A percentile compares a stretch with the other conserved stretches of the same genome.
phyloP scores from a whole-genome alignment of 2,329 filamentous ascomycete species.

The Diaporthe sp. region DNA sequence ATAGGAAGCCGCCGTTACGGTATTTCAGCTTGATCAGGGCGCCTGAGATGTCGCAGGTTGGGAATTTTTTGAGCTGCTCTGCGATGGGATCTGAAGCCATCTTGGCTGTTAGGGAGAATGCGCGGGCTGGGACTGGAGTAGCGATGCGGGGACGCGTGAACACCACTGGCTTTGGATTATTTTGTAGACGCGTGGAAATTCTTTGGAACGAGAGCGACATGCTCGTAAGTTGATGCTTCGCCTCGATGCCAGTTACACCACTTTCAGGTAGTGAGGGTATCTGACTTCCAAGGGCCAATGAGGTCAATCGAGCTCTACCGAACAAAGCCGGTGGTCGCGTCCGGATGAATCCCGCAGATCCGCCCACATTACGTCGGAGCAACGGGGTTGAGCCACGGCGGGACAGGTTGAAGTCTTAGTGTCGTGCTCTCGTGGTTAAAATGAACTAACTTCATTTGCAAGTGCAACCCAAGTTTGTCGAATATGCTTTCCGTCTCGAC shows the following conservation, averaged over 20 bases:
- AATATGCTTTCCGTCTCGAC: background rate
- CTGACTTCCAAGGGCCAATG: background rate
- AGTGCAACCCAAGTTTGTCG: background rate
- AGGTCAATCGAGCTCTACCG: background rate
- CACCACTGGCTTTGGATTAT: background rate
- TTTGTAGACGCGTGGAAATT: background rate
- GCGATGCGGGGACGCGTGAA: background rate
- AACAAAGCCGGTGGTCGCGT: slow-evolving; percentile 12
- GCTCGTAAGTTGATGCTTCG: background rate
- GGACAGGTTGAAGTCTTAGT: background rate
- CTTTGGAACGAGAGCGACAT: background rate
- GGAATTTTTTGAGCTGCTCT: slow-evolving; percentile 49
- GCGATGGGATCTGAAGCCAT: slow-evolving; percentile 46
- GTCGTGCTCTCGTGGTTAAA: background rate
- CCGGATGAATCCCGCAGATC: background rate
- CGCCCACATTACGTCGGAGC: background rate
- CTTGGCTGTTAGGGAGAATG: background rate
- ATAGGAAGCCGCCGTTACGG: slow-evolving; percentile 65
- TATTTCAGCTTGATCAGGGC: slow-evolving; percentile 63
- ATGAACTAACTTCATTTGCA: background rate
- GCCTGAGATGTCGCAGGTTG: slow-evolving; percentile 64
- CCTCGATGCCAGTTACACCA: background rate
- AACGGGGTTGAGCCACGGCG: background rate
- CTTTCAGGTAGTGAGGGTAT: background rate
- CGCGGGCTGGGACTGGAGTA: background rate